Evolutionary conservation across 176 grass and related monocot genomes (phyloP).

Genomic region (Oryza coarctata): DNA sequence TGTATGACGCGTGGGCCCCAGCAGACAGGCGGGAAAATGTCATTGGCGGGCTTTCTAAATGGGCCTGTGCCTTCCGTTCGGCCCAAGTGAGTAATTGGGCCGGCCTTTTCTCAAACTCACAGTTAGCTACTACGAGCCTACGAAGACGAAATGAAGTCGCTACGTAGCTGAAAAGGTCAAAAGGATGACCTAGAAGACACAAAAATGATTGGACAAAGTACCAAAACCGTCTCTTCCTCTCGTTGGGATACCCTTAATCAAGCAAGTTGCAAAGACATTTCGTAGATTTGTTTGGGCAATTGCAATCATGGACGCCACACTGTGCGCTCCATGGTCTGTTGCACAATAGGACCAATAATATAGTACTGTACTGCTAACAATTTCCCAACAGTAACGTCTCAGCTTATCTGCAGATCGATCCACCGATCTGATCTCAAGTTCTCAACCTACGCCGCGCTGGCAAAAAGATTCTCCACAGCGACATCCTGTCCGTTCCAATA

Average conservation of each 20-base stretch:
- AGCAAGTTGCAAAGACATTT: not conserved
- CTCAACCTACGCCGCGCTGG: not conserved
- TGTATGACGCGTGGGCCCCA: not conserved
- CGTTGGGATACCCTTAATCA: not conserved
- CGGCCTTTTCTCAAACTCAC: not conserved
- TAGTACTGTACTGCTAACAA: not conserved
- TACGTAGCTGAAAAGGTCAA: no score
- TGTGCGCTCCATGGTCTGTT: not conserved
- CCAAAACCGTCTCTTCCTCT: not conserved
- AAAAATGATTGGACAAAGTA: not conserved
- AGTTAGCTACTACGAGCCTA: no score
- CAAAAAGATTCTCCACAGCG: slow-evolving; percentile 13
- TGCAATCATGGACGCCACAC: not conserved
- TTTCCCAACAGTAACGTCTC: not conserved
- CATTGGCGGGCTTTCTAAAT: not conserved
- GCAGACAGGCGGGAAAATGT: not conserved
- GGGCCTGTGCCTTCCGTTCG: not conserved
- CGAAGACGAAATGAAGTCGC: no score
- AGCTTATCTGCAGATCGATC: not conserved
- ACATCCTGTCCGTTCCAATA: not conserved
- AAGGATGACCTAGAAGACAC: not conserved
- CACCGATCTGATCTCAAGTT: slow-evolving; percentile 1
- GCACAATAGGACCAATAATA: not conserved
- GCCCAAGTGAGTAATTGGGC: not conserved
- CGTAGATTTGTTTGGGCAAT: not conserved